Conservation (phyloP, 305 asterid genomes). For the Rubia tinctorum region DNA sequence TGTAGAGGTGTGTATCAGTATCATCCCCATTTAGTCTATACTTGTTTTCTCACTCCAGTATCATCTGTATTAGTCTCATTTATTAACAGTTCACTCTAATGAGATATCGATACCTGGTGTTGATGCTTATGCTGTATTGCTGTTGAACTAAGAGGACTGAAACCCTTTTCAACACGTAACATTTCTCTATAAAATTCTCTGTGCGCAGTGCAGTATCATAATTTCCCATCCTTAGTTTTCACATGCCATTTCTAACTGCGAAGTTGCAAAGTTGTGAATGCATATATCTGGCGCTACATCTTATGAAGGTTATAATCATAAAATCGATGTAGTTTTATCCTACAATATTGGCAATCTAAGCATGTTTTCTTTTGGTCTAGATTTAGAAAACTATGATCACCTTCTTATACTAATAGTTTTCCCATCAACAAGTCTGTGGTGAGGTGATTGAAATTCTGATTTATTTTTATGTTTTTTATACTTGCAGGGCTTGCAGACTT, state of each 20-base stretch:
- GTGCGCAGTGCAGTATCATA: neutral
- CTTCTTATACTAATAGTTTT: neutral
- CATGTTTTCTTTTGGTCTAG: neutral
- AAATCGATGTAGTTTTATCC: neutral
- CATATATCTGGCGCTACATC: neutral
- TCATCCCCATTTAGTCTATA: conserved; percentile 4
- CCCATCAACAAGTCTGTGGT: neutral
- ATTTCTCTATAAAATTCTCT: neutral
- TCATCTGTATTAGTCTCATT: neutral
- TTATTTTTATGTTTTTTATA: conserved; percentile 15
- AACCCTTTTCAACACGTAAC: neutral
- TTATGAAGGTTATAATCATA: neutral
- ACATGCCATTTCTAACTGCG: neutral
- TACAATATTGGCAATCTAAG: neutral
- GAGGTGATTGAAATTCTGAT: conserved; percentile 13
- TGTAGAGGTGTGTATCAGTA: conserved; percentile 60
- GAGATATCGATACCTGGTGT: neutral
- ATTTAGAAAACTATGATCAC: neutral
- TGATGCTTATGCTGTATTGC: neutral
- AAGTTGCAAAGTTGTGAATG: neutral
- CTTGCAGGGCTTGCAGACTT: conserved; percentile 86
- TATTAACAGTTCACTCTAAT: neutral
- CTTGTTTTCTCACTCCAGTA: neutral
- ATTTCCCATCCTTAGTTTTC: neutral
- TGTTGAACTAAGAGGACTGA: neutral